Conservation (phyloP, 2,329 filamentous ascomycete species). For the Mycosphaerella sp. region DNA sequence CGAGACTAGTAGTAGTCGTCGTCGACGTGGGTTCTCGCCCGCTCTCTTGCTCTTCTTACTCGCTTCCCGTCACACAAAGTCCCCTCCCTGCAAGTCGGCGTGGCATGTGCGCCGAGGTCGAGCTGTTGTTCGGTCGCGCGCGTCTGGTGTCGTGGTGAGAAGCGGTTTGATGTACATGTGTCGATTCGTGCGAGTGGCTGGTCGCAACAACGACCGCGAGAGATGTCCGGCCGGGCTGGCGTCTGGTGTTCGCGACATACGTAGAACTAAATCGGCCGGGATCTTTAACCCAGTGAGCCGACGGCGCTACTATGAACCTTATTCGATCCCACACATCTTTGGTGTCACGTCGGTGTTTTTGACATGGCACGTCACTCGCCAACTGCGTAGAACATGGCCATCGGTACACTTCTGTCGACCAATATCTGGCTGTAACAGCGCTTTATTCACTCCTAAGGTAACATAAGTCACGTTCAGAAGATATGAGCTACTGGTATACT, state of each 20-base stretch:
- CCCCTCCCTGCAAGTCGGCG: background rate
- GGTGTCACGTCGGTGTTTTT: too few relatives aligned
- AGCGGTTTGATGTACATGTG: background rate
- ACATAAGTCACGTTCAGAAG: too few relatives aligned
- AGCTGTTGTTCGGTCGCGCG: background rate
- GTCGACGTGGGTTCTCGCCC: background rate
- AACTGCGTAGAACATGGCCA: too few relatives aligned
- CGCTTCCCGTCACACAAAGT: background rate
- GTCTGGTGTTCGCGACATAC: background rate
- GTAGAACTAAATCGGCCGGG: background rate
- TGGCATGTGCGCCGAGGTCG: background rate
- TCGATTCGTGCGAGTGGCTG: background rate
- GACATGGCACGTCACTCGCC: too few relatives aligned
- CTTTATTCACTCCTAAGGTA: too few relatives aligned
- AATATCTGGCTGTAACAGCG: too few relatives aligned
- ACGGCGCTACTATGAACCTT: too few relatives aligned
- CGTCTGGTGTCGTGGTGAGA: background rate
- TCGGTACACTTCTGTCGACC: too few relatives aligned
- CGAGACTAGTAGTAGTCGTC: background rate
- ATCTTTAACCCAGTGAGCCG: background rate
- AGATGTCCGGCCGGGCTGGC: background rate
- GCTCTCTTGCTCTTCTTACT: background rate
- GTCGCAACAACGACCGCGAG: background rate
- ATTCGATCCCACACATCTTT: too few relatives aligned
- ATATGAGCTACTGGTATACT: background rate